Conservation (phyloP, 192 early-diverging fungal genomes). For the Coemansia javaensis region DNA sequence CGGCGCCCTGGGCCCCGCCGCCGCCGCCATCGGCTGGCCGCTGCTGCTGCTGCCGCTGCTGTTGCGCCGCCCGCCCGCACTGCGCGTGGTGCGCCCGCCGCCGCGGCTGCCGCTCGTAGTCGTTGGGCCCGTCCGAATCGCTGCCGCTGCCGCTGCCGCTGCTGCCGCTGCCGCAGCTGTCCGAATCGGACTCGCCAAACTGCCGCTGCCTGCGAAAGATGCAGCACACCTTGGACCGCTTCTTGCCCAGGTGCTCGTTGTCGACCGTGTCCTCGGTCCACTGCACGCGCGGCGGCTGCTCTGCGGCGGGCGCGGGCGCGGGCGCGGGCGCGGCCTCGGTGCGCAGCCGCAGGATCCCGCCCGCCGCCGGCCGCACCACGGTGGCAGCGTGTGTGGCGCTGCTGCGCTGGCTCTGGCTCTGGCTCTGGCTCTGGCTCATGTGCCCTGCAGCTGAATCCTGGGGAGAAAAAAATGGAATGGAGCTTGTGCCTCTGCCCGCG, state of each 20-base stretch:
- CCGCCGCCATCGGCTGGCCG: not conserved
- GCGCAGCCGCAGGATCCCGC: constrained; percentile 5
- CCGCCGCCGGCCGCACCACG: not conserved
- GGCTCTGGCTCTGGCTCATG: too few relatives aligned
- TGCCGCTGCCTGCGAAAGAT: constrained; percentile 40
- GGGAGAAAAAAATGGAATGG: too few relatives aligned
- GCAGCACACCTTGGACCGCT: constrained; percentile 54
- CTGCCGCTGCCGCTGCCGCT: constrained; percentile 6
- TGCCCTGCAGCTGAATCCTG: too few relatives aligned
- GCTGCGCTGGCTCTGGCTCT: too few relatives aligned
- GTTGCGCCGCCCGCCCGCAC: not conserved
- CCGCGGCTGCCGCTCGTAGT: constrained; percentile 45
- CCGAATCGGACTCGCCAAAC: constrained; percentile 52
- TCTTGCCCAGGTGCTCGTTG: constrained; percentile 44
- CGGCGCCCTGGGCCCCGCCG: too few relatives aligned
- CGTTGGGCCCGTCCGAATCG: constrained; percentile 35
- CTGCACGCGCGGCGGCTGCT: constrained; percentile 22
- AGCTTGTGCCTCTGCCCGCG: too few relatives aligned
- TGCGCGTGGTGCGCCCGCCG: not conserved
- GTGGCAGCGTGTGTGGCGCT: too few relatives aligned
- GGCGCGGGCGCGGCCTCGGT: not conserved
- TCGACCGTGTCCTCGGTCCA: constrained; percentile 50
- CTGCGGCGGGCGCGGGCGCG: too few relatives aligned
- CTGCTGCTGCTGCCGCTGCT: not conserved
- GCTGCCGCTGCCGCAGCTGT: constrained; percentile 10